Conservation (phyloP, 1,139 yeast species). For the Blastobotrys aristatus region DNA sequence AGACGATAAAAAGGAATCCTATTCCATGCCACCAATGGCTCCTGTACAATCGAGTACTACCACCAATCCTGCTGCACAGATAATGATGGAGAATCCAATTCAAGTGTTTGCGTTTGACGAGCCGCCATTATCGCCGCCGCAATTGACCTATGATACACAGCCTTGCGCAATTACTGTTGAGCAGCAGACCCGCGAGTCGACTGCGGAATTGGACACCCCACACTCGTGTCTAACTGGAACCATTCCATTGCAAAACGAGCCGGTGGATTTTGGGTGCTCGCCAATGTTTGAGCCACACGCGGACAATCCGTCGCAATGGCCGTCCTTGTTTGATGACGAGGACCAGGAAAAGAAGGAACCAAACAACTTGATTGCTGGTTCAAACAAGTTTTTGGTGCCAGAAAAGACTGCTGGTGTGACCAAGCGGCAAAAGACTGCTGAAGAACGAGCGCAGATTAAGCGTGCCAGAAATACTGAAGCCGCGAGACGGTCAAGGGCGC, state of each 20-base stretch:
- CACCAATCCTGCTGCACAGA: too few relatives aligned
- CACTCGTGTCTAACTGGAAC: constrained; percentile 2
- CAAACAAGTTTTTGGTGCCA: background rate
- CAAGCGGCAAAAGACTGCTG: background rate
- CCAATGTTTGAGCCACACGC: constrained; percentile 3
- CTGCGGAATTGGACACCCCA: constrained; percentile 7
- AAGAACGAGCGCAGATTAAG: constrained; percentile 41
- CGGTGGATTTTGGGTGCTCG: constrained; percentile 6
- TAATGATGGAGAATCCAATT: background rate
- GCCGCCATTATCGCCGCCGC: constrained; percentile 10
- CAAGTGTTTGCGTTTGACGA: background rate
- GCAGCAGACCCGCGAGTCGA: background rate
- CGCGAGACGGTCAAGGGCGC: constrained; percentile 92
- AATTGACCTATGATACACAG: background rate
- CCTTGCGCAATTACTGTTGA: background rate
- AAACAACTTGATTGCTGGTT: background rate
- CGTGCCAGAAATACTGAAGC: constrained; percentile 98
- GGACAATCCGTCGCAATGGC: constrained; percentile 1
- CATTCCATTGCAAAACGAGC: background rate
- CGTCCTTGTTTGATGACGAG: constrained; percentile 2
- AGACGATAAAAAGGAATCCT: background rate
- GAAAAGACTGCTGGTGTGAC: background rate
- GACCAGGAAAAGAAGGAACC: background rate
- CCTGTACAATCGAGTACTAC: too few relatives aligned
- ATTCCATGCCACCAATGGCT: background rate